Percentiles rank a stretch among this genome's conserved stretches.
These are phyloP conservation scores for Aspergillus pseudotamarii DNA, from an alignment of 2,329 filamentous ascomycete genomes.

Conservation along the genomic window DNA sequence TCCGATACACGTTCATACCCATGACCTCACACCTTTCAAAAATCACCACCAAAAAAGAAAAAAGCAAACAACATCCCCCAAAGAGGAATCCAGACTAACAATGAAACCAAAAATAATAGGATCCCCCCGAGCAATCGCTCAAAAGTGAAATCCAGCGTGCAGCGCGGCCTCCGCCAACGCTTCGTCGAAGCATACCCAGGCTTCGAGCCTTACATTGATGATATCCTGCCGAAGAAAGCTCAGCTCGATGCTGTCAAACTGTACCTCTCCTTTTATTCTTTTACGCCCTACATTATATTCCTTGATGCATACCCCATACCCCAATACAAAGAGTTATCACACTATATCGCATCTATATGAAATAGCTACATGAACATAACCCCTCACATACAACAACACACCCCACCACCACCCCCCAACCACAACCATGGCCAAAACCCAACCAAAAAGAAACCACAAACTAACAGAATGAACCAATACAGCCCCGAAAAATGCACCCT, in stretches of 20 bases:
- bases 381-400: too few species aligned
- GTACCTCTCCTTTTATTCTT: constrained; percentile 38
- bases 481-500: constrained; percentile 84
- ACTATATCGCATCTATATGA: too few species aligned
- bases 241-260: constrained; percentile 90
- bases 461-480: constrained; percentile 7
- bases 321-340: not conserved
- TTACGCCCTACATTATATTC: too few species aligned
- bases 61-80: too few species aligned
- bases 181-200: constrained; percentile 83
- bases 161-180: constrained; percentile 81
- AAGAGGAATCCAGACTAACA: constrained; percentile 14
- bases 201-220: constrained; percentile 85
- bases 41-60: not conserved
- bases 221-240: constrained; percentile 92
- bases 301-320: too few species aligned
- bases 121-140: constrained; percentile 79
- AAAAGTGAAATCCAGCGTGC: constrained; percentile 96
- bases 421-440: not conserved
- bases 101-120: constrained; percentile 47
- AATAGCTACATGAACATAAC: too few species aligned
- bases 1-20: not conserved
- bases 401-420: too few species aligned
- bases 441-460: constrained; percentile 3
- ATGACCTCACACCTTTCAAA: not conserved